Base-by-base conservation (phyloP, 495 filamentous ascomycete species). In the Parathielavia appendiculata region DNA sequence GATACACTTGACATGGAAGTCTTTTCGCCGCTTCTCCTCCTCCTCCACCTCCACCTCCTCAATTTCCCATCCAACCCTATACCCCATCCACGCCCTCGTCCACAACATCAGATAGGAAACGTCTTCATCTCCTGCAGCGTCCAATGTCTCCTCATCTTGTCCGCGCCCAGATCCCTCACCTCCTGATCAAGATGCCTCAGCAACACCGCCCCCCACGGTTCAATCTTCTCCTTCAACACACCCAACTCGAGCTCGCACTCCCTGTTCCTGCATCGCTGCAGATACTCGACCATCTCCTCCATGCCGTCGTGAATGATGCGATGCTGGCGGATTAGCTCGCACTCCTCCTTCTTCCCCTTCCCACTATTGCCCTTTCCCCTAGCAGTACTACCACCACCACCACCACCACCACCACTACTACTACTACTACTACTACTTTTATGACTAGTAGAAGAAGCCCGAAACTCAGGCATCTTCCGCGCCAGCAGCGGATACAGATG, bases 61-160 rank as follows among this genome's bases (percentile, higher is more conserved):
- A 6, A 47, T 38, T 1, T 1, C 10, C 13, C 35, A 14, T 38
- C 10, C 13, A 38, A 4, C 11, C 5, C 35, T 9, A 38, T 49
- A 5, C 0, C n/a, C 10, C 22, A 23, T 26, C 22, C 11, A 4
- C 22, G 14, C 9, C 12, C 0, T 14, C 22, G 46, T 12, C 30
- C 46, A 32, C n/a, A 2, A 11, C 16, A 23, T 68, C 66, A 91
- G 71, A 91, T 88, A 2, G 85, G 86, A 69, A 96, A 78, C 41
- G 73, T 63, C 66, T 73, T 77, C 73, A 97, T 86, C 76, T 96
- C 92, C 55, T 87, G 82, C 41, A 83, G 30, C 0, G 77, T 86
- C 89, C 90, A 97, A 70, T 86, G 90, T 64, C 79, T 83, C 65
- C 90, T 78, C 92, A 97, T 95, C 69, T 91, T 92, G 66, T 93